Percentiles rank a stretch among this genome's conserved stretches.
Evolutionary conservation across 805 yeast genomes (phyloP).

Genomic region (Nakazawaea pomicola): DNA sequence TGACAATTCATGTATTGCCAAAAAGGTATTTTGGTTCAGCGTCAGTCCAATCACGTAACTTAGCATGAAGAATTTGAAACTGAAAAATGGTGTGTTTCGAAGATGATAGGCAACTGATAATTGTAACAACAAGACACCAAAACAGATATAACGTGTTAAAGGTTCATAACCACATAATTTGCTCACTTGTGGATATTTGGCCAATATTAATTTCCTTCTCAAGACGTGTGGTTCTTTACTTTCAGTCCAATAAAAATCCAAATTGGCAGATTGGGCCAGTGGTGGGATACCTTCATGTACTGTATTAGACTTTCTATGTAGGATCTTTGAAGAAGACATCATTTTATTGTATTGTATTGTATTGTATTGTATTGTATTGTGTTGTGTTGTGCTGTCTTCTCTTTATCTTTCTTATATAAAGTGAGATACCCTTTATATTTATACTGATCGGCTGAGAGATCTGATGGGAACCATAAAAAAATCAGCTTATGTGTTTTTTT

Average conservation of each 20-base stretch:
- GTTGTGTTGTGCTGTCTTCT: too few relatives aligned
- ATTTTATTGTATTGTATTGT: too few relatives aligned
- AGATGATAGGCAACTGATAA: slow-evolving; percentile 57
- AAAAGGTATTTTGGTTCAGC: slow-evolving; percentile 73
- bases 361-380: too few relatives aligned
- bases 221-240: slow-evolving; percentile 76
- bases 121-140: slow-evolving; percentile 65
- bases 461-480: too few relatives aligned
- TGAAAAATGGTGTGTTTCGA: slow-evolving; percentile 46
- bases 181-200: slow-evolving; percentile 72
- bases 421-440: too few relatives aligned
- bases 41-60: slow-evolving; percentile 87
- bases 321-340: slow-evolving; percentile 4
- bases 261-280: slow-evolving; percentile 1
- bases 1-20: slow-evolving; percentile 84
- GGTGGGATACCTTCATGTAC: slow-evolving; percentile 13
- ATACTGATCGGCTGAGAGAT: too few relatives aligned
- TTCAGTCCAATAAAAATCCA: slow-evolving; percentile 79
- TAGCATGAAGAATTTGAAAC: slow-evolving; percentile 48
- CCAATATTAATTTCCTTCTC: slow-evolving; percentile 68
- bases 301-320: slow-evolving; percentile 8
- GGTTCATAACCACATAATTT: slow-evolving; percentile 87
- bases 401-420: too few relatives aligned
- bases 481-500: too few relatives aligned
- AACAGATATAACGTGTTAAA: slow-evolving; percentile 69